Evolutionary conservation across 2,329 filamentous ascomycete species (phyloP), one percentile per base, ranked within the genome.

Genomic region (Sclerotinia borealis): DNA sequence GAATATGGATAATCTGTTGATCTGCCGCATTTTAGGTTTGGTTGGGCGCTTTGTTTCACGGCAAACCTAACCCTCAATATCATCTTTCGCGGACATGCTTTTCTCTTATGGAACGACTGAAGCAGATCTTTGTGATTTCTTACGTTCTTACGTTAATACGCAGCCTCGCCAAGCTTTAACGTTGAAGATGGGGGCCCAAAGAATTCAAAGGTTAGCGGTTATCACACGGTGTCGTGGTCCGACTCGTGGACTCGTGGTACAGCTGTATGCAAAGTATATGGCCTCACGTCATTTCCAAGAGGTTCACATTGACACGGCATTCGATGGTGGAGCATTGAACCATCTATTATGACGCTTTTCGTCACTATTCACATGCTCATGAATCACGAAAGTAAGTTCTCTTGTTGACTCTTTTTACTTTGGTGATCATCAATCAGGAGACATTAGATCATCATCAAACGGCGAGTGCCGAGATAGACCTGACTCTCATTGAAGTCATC

Each of bases 51-150:
- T 45, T 58, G 36, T 41, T 39, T 55, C 36, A 55, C 17, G 25
- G 36, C 37, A 52, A 41, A 13, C 36, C 22, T 13, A 29, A 29
- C 10, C 17, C 37, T 29, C 34, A 39, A 19, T 15, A 17, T 15
- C 31, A 6, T 56, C 37, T 22, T 17, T 25, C 39, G 39, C 25
- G 37, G 27, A 45, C 17, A 45, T 29, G 15, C 2, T 19, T 49
- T 34, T 25, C 54, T 9, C n/a, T 47, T 58, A 13, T 4, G 54
- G 39, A 58, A 58, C 34, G 39, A 27, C 39, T 36, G 27, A 25
- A 34, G 54, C n/a, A 58, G 54, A 58, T 58, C 54, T 45, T 34
- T 34, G 41, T 58, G 29, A 58, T 58, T 58, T 45, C 31, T 47
- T 43, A 27, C 37, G 45, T 58, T 45, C 31, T 47, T 43, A 27